phyloP scores from a whole-genome alignment of 306 rosid genomes.

The Sechiopsis laciniata region DNA sequence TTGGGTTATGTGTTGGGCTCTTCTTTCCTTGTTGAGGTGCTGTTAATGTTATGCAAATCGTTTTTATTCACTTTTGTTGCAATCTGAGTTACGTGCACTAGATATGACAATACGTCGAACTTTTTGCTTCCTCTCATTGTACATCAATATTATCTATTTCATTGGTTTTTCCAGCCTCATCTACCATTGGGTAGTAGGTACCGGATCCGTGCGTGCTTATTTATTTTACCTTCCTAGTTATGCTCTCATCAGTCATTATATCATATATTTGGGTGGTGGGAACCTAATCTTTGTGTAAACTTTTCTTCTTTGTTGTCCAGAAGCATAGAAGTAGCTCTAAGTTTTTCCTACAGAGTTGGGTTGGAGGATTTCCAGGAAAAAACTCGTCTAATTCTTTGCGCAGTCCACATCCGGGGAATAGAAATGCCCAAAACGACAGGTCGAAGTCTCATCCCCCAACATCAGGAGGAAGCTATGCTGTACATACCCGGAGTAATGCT shows the following conservation, averaged over 20 bases:
- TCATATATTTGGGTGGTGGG: neutral
- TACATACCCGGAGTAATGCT: constrained; percentile 32
- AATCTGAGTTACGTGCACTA: constrained; percentile 6
- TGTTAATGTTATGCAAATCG: constrained; percentile 12
- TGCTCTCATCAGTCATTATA: neutral
- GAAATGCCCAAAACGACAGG: constrained; percentile 35
- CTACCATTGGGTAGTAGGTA: neutral
- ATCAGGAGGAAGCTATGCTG: constrained; percentile 35
- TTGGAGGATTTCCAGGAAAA: constrained; percentile 66
- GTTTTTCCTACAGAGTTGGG: constrained; percentile 78
- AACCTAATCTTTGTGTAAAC: constrained; percentile 7
- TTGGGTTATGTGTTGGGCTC: constrained; percentile 11
- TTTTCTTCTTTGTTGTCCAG: constrained; percentile 40
- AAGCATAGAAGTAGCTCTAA: constrained; percentile 81
- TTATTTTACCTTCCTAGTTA: neutral
- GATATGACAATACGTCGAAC: neutral
- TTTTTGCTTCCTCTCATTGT: neutral
- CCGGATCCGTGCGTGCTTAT: neutral
- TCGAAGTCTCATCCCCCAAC: constrained; percentile 42
- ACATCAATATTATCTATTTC: constrained; percentile 7
- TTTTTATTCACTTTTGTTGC: constrained; percentile 14
- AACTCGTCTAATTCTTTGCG: constrained; percentile 37
- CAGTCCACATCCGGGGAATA: constrained; percentile 35
- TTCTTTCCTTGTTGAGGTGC: constrained; percentile 14
- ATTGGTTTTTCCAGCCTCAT: constrained; percentile 5